Evolutionary conservation across 495 filamentous ascomycete species (phyloP), one percentile per base, ranked within the genome.

Genomic region (Penicillium roqueforti): DNA sequence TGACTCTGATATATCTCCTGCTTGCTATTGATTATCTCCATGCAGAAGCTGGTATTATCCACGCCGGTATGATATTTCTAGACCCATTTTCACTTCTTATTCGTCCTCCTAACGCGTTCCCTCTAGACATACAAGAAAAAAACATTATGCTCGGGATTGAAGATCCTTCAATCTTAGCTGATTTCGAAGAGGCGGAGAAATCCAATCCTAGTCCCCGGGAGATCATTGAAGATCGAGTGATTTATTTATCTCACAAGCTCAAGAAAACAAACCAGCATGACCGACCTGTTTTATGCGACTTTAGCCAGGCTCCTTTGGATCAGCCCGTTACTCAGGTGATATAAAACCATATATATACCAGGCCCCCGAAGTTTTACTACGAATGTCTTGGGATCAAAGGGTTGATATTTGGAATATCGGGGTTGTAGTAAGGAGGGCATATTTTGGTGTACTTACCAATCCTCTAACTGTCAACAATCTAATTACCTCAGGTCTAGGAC

Each of bases 321-420:
- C 47, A n/a, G 25, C 47, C 36, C 61, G 11, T 45, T 55, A 62
- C n/a, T 53, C n/a, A 19, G 62, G 54, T 14, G 55, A 63, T 38
- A 34, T 64, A 6, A 55, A 64, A 22, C 72, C 72, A 11, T 54
- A 56, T 2, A 43, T 26, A 26, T 26, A 26, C 25, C 25, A 6
- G 2, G 25, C 25, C 5, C 25, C 73, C 0, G 72, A 79, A 55
- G 58, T 73, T 1, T 39, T 76, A 31, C 50, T 77, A n/a, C 55
- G 58, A 2, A 69, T 69, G 42, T 51, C 56, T 29, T 79, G 70
- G 75, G 51, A 63, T 60, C 53, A 56, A 22, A 68, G 65, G 32
- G 54, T 77, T 31, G 72, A 77, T 58, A 73, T 75, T 29, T 77
- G 71, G 74, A 68, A 64, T 44, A 14, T 71, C 1, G 77, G 65